Base-by-base conservation (phyloP, 2,329 filamentous ascomycete species). In the Trichophyton rubrum region DNA sequence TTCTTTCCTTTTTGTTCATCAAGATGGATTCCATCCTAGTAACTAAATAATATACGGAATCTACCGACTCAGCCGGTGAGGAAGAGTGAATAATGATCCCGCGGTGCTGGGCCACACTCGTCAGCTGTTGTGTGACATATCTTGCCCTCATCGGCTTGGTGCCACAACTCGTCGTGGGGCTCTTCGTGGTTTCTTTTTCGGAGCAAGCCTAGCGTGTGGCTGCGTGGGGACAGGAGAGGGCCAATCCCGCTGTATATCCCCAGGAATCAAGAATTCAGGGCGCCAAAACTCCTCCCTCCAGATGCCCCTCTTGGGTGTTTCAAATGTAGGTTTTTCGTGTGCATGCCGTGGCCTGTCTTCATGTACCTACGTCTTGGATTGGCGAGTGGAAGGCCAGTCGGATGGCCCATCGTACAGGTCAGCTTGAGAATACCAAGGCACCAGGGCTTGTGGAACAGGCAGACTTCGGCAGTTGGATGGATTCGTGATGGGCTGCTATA, bases 251-350 rank as follows among this genome's bases (percentile, higher is more conserved):
- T 35, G 27, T 6, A 4, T 35, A 55, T 20, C 51, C 30, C 9
- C 30, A 33, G 8, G 22, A 22, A 9, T 24, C 5, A 55, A 55
- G 27, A 55, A 43, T 43, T 30, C 33, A 2, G 51, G 51, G 51
- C 51, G 51, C n/a, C 51, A 55, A 55, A 55, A 55, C 51, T 55
- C 51, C 51, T 35, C 11, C 11, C 51, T 55, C 27, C 51, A 55
- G 51, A 17, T 17, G 51, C 24, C 51, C 51, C 51, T 55, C 51
- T 35, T 20, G n/a, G 51, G 27, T 30, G 51, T 55, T 55, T 55
- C 51, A 27, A 20, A 8, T n/a, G 51, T 55, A 30, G n/a, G 27
- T 55, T 55, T 38, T 15, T 35, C 45, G 22, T 51, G 45, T 51
- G 51, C 51, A 55, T 55, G 51, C n/a, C 30, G 51, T 55, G 51